These are phyloP conservation scores for Tagetes erecta DNA, from an alignment of 129 eudicot genomes.

Conservation along the genomic window DNA sequence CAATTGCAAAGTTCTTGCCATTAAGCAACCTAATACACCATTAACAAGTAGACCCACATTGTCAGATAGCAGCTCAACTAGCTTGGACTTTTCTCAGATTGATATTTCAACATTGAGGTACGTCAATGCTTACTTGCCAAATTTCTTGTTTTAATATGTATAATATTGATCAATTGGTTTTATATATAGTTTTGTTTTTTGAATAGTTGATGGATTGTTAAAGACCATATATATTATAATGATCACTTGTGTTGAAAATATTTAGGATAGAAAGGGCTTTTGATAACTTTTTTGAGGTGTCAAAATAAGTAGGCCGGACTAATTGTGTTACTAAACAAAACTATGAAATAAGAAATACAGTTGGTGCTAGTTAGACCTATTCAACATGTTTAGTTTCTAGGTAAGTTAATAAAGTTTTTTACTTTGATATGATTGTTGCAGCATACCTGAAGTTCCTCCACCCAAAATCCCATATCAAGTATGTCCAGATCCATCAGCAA, in stretches of 20 bases:
- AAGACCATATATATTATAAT: too few relatives aligned
- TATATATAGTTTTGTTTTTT: background rate
- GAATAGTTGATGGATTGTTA: background rate
- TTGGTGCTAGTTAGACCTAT: background rate
- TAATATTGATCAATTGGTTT: background rate
- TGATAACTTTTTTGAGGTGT: background rate
- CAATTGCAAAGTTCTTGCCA: constrained; percentile 78
- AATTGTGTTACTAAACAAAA: background rate
- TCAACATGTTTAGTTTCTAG: background rate
- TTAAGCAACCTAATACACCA: constrained; percentile 71
- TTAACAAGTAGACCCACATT: constrained; percentile 40
- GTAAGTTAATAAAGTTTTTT: background rate
- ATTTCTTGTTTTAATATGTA: constrained; percentile 6
- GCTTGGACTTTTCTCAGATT: constrained; percentile 91
- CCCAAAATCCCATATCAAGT: constrained; percentile 76
- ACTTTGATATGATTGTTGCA: constrained; percentile 40
- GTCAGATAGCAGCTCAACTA: constrained; percentile 58
- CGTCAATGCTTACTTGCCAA: constrained; percentile 12
- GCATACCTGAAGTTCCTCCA: constrained; percentile 56
- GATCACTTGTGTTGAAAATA: background rate
- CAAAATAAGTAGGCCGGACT: background rate
- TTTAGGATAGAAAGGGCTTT: background rate
- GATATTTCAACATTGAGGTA: constrained; percentile 75
- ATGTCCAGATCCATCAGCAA: constrained; percentile 86
- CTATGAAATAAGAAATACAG: background rate